Conservation (phyloP, 805 yeast genomes). For the Candida michaelii region DNA sequence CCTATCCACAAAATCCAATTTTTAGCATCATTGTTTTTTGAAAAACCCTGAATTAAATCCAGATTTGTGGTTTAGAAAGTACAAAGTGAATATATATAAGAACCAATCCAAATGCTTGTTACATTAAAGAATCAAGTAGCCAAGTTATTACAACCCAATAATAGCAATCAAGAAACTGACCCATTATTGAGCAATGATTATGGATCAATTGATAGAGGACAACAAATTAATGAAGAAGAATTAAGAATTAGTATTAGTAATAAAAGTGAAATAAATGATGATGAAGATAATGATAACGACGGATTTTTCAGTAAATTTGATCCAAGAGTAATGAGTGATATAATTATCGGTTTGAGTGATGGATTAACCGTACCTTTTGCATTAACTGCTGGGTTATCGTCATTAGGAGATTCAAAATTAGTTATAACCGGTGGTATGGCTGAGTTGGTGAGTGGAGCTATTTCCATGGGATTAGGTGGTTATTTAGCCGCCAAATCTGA, state of each 20-base stretch:
- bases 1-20: conserved; percentile 2
- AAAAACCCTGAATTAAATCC: background rate
- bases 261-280: conserved; percentile 22
- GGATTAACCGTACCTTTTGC: conserved; percentile 99
- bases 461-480: conserved; percentile 98
- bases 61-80: background rate
- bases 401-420: conserved; percentile 82
- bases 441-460: conserved; percentile 94
- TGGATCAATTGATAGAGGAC: conserved; percentile 41
- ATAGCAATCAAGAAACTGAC: conserved; percentile 32
- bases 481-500: conserved; percentile 93
- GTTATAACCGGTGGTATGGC: conserved; percentile 99
- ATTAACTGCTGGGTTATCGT: conserved; percentile 90
- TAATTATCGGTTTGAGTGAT: conserved; percentile 90
- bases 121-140: conserved; percentile 37
- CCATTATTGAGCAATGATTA: conserved; percentile 33
- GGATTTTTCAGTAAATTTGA: conserved; percentile 58
- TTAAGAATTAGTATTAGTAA: conserved; percentile 21
- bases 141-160: conserved; percentile 22
- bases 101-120: conserved; percentile 26
- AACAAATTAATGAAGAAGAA: conserved; percentile 37
- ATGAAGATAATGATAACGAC: conserved; percentile 20
- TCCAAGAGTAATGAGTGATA: conserved; percentile 92
- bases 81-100: background rate
- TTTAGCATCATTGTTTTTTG: background rate